Percentiles rank a stretch among this genome's conserved stretches.
These are phyloP conservation scores for Wickerhamiella australiensis DNA, from an alignment of 805 yeast genomes.

Conservation along the genomic window DNA sequence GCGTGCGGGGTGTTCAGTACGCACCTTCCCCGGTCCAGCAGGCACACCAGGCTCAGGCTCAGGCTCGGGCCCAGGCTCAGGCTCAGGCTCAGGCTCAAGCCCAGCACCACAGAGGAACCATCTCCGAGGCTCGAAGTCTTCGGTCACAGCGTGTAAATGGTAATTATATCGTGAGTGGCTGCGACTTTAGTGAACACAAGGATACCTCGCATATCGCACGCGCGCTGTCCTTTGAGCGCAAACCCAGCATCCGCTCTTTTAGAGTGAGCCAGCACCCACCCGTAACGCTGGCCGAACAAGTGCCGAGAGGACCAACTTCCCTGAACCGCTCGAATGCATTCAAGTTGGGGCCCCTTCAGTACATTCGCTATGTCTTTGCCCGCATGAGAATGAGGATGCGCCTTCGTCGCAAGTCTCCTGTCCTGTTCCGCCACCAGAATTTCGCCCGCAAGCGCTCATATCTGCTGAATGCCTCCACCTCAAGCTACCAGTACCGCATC, in stretches of 20 bases:
- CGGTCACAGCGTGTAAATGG: background rate
- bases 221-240: constrained; percentile 5
- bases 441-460: constrained; percentile 19
- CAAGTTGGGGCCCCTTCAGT: constrained; percentile 11
- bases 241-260: constrained; percentile 7
- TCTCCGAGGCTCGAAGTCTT: constrained; percentile 4
- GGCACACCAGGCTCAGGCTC: no score
- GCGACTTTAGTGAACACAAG: constrained; percentile 6
- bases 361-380: background rate
- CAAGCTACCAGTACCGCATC: constrained; percentile 15
- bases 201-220: constrained; percentile 6
- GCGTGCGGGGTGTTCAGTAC: background rate
- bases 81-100: background rate
- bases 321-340: constrained; percentile 16
- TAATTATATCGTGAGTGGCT: constrained; percentile 1
- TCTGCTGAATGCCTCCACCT: constrained; percentile 19
- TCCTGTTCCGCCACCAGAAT: constrained; percentile 13
- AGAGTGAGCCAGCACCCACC: background rate
- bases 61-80: background rate
- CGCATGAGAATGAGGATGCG: constrained; percentile 8
- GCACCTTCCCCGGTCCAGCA: background rate
- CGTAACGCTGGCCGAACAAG: background rate
- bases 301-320: background rate
- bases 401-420: constrained; percentile 1
- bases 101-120: background rate